Conservation (phyloP, 208 protist species). For the Trypanosoma scelopori region DNA sequence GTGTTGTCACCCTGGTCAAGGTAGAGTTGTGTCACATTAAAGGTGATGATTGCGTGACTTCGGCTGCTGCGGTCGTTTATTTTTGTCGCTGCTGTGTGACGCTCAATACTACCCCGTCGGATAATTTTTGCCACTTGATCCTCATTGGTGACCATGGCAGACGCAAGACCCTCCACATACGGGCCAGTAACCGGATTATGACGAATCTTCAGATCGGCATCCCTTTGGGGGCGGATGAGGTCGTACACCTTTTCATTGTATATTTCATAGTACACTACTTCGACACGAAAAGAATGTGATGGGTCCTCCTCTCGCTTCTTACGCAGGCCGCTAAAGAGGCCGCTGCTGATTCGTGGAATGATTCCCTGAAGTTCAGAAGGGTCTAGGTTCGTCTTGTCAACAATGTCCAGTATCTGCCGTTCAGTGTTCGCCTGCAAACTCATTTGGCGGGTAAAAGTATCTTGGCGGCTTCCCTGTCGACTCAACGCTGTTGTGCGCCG, state of each 20-base stretch:
- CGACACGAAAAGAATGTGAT: conserved; percentile 70
- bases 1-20: conserved; percentile 54
- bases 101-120: conserved; percentile 66
- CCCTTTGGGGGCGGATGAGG: conserved; percentile 56
- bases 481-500: neutral
- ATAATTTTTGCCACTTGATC: conserved; percentile 70
- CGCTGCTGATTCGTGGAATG: conserved; percentile 67
- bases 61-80: conserved; percentile 90
- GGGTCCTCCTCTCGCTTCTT: conserved; percentile 56
- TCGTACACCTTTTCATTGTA: conserved; percentile 93
- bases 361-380: conserved; percentile 50
- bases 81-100: conserved; percentile 81
- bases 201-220: conserved; percentile 68
- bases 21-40: conserved; percentile 66
- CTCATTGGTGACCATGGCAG: conserved; percentile 47
- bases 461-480: conserved; percentile 8
- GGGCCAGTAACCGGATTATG: conserved; percentile 62
- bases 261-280: conserved; percentile 88
- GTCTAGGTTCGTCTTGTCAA: conserved; percentile 8
- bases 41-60: conserved; percentile 86
- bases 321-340: conserved; percentile 61
- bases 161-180: conserved; percentile 71
- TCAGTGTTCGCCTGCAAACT: conserved; percentile 2
- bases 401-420: neutral
- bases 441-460: conserved; percentile 8